Percentiles rank a stretch among this genome's conserved stretches.
These are phyloP conservation scores for Saccharomycopsis schoenii DNA, from an alignment of 805 yeast genomes.

Conservation along the genomic window DNA sequence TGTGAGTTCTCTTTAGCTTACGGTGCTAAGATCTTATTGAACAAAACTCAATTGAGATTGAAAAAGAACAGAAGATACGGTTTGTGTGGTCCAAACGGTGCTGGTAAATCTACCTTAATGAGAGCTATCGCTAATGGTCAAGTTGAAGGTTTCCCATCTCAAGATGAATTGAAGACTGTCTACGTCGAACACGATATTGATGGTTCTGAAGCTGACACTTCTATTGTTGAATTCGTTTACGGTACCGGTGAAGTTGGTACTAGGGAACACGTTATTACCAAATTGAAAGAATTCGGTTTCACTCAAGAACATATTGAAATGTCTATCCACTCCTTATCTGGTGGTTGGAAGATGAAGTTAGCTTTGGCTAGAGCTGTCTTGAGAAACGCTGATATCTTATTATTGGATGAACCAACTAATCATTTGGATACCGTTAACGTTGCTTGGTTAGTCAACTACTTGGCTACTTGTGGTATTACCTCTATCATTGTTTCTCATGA, in stretches of 20 bases:
- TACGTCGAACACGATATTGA: slow-evolving; percentile 99
- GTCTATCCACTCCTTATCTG: slow-evolving; percentile 96
- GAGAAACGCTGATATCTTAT: slow-evolving; percentile 94
- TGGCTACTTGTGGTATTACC: slow-evolving; percentile 96
- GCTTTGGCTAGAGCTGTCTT: slow-evolving; percentile 99
- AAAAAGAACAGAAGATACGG: slow-evolving; percentile 99
- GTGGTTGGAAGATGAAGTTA: slow-evolving; percentile 99
- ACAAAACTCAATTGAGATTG: slow-evolving; percentile 98
- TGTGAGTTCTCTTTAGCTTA: slow-evolving; percentile 99
- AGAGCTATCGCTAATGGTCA: slow-evolving; percentile 96
- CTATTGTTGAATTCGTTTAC: slow-evolving; percentile 86
- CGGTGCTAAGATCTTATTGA: slow-evolving; percentile 99
- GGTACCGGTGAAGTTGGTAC: slow-evolving; percentile 74
- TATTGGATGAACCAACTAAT: slow-evolving; percentile 99
- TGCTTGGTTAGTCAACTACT: slow-evolving; percentile 99
- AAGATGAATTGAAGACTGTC: slow-evolving; percentile 97
- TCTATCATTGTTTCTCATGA: slow-evolving; percentile 99
- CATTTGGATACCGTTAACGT: slow-evolving; percentile 99
- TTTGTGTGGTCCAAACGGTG: slow-evolving; percentile 99
- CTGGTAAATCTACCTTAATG: slow-evolving; percentile 98
- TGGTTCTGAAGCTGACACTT: slow-evolving; percentile 93
- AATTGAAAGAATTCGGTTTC: slow-evolving; percentile 88
- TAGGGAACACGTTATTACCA: slow-evolving; percentile 57
- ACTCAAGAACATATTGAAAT: slow-evolving; percentile 82
- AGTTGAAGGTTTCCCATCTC: slow-evolving; percentile 99